A percentile compares a stretch with the other conserved stretches of the same genome.
Evolutionary conservation across 192 early-diverging fungal species (phyloP).

Genomic region (Chytriomyces hyalinus): DNA sequence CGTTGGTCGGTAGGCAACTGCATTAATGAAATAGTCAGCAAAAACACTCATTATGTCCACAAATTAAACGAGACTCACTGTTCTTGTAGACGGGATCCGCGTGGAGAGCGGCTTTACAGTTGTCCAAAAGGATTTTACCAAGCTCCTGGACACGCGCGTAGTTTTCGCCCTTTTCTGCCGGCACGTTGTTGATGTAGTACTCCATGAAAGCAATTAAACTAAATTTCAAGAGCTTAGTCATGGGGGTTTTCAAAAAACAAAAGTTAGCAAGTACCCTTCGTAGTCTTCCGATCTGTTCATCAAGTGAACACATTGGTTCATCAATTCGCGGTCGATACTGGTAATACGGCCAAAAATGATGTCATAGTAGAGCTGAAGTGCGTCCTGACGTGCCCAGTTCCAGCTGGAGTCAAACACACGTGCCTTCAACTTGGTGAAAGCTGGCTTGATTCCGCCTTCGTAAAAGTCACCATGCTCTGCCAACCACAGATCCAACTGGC

Average conservation of each 20-base stretch:
- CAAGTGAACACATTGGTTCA: conserved; percentile 85
- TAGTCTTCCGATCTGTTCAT: conserved; percentile 85
- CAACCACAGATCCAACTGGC: conserved; percentile 86
- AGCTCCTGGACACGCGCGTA: conserved; percentile 82
- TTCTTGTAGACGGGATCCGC: conserved; percentile 87
- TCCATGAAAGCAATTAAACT: conserved; percentile 83
- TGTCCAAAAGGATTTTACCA: conserved; percentile 82
- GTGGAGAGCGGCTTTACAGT: conserved; percentile 85
- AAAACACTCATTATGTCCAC: too few species aligned
- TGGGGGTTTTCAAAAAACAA: background rate
- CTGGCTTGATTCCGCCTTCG: conserved; percentile 85
- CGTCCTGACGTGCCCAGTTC: conserved; percentile 95
- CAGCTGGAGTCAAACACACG: conserved; percentile 94
- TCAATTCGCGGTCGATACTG: conserved; percentile 89
- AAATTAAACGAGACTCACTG: conserved; percentile 6
- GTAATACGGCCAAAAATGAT: conserved; percentile 88
- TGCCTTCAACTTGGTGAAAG: conserved; percentile 84
- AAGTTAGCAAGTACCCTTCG: conserved; percentile 28
- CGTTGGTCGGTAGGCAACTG: conserved; percentile 76
- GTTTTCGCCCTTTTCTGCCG: conserved; percentile 79
- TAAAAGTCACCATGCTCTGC: conserved; percentile 92
- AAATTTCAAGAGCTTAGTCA: conserved; percentile 25
- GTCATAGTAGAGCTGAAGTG: conserved; percentile 85
- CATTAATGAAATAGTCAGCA: too few species aligned
- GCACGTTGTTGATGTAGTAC: conserved; percentile 81